Conservation (phyloP, 192 early-diverging fungal species). For the Entomortierella parvispora region DNA sequence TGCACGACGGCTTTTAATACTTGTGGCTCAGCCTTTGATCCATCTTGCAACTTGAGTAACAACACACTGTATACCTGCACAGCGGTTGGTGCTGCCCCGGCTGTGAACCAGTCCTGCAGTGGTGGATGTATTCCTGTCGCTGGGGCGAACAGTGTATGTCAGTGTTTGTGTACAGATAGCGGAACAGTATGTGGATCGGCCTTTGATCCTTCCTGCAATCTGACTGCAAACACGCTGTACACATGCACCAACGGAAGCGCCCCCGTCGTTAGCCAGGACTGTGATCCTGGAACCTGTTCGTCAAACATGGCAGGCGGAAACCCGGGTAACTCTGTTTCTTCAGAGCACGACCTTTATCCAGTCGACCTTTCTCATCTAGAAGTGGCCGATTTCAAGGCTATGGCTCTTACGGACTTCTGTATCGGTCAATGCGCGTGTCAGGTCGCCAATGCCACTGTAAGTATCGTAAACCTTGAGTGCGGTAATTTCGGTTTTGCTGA, state of each 20-base stretch:
- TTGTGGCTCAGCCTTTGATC: background rate
- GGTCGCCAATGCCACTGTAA: conserved; percentile 2
- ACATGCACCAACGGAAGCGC: background rate
- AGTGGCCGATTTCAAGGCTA: background rate
- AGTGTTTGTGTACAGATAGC: conserved; percentile 1
- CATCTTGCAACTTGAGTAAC: background rate
- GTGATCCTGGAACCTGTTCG: conserved; percentile 10
- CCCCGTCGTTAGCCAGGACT: background rate
- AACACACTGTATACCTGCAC: background rate
- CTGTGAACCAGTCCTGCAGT: background rate
- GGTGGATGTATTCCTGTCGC: background rate
- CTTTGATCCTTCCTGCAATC: conserved; percentile 2
- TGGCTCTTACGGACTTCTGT: conserved; percentile 9
- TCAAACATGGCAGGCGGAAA: background rate
- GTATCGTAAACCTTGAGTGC: background rate
- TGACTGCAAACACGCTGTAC: background rate
- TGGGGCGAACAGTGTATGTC: background rate
- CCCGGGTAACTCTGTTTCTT: background rate
- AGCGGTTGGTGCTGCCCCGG: background rate
- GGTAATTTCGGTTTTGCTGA: background rate
- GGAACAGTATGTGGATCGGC: conserved; percentile 6
- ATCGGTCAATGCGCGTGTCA: conserved; percentile 14
- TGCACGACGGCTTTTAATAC: background rate
- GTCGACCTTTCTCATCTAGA: no score
- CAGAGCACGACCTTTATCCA: background rate